A percentile compares a stretch with the other conserved stretches of the same genome.
phyloP scores from a whole-genome alignment of 768 basidiomycete species.

The Suillus occidentalis region DNA sequence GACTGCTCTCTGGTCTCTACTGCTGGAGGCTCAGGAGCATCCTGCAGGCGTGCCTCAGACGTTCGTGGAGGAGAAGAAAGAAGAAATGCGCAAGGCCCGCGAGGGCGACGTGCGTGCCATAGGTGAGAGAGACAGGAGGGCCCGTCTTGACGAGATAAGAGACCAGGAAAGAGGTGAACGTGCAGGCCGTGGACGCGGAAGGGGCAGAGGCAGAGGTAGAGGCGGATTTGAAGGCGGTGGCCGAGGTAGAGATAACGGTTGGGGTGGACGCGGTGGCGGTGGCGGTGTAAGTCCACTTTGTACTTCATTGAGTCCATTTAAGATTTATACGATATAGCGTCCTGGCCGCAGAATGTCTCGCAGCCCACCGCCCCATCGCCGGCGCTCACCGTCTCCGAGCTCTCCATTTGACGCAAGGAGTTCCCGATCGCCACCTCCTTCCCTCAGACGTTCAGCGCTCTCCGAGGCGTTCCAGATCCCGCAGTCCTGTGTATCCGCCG shows the following conservation, averaged over 20 bases:
- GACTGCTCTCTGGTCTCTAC: constrained; percentile 82
- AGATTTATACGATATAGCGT: constrained; percentile 29
- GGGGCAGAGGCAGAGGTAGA: constrained; percentile 56
- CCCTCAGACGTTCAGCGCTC: constrained; percentile 25
- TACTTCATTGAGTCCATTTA: constrained; percentile 1
- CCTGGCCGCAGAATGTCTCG: constrained; percentile 46
- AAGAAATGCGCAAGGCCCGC: constrained; percentile 75
- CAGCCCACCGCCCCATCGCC: constrained; percentile 18
- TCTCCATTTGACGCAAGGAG: constrained; percentile 15
- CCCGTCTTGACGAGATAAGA: constrained; percentile 66
- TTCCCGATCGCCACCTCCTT: constrained; percentile 27
- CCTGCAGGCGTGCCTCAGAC: constrained; percentile 87
- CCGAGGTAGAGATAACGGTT: constrained; percentile 56
- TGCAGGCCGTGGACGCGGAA: constrained; percentile 51
- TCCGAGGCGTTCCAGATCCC: constrained; percentile 22
- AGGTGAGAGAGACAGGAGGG: constrained; percentile 69
- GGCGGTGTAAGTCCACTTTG: constrained; percentile 40
- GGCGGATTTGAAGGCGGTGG: constrained; percentile 51
- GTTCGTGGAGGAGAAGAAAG: constrained; percentile 90
- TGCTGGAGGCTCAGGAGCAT: constrained; percentile 91
- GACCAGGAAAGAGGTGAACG: constrained; percentile 54
- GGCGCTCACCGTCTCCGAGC: constrained; percentile 15
- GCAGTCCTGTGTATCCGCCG: constrained; percentile 25
- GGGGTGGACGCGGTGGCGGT: constrained; percentile 70
- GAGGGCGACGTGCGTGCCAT: constrained; percentile 64